Conservation (phyloP, 345 rosid genomes). For the Mallotus nudiflorus region DNA sequence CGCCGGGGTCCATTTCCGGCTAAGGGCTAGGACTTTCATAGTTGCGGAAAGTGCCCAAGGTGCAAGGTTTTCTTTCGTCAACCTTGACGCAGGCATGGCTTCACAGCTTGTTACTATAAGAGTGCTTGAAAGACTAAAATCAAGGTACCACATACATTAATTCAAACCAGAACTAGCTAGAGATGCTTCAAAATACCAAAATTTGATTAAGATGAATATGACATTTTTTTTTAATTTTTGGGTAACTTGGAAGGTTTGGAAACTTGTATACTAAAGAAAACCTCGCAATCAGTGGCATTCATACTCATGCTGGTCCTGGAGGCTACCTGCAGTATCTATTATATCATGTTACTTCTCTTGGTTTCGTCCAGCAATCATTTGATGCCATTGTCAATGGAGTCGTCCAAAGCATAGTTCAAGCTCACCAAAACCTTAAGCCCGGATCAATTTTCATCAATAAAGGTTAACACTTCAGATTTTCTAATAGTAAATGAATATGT, state of each 20-base stretch:
- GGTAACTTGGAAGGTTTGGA: conserved; percentile 43
- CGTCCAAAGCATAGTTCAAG: conserved; percentile 50
- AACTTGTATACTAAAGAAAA: conserved; percentile 53
- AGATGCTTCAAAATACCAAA: background rate
- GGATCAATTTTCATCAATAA: conserved; percentile 45
- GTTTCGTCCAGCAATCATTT: conserved; percentile 58
- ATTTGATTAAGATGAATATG: too few relatives aligned
- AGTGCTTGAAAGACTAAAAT: conserved; percentile 44
- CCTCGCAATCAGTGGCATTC: conserved; percentile 56
- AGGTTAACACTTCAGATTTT: conserved; percentile 21
- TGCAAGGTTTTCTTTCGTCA: conserved; percentile 57
- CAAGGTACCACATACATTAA: conserved; percentile 28
- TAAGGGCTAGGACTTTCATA: conserved; percentile 53
- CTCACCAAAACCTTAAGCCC: conserved; percentile 50
- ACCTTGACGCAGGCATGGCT: conserved; percentile 66
- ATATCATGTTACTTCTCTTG: conserved; percentile 49
- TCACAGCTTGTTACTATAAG: conserved; percentile 54
- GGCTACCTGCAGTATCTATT: conserved; percentile 59
- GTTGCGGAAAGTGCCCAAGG: conserved; percentile 43
- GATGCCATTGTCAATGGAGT: conserved; percentile 50
- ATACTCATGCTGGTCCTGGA: conserved; percentile 61
- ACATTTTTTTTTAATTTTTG: background rate
- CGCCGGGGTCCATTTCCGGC: conserved; percentile 59
- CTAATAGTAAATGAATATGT: background rate
- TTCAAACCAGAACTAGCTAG: background rate